Evolutionary conservation across 345 rosid genomes (phyloP).

Genomic region (Eucalyptus curtisii): DNA sequence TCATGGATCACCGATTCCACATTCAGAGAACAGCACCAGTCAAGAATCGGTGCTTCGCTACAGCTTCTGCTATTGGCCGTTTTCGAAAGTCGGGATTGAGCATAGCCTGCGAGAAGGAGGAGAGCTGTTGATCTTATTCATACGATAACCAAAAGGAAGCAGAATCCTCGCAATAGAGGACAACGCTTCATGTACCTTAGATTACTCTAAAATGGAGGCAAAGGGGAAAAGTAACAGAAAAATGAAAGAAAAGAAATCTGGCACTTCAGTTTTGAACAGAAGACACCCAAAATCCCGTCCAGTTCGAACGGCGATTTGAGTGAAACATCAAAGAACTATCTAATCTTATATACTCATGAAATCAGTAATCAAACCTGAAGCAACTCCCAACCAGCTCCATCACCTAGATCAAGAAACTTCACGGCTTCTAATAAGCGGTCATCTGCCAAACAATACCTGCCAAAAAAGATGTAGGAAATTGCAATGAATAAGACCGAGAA

Average conservation of each 20-base stretch:
- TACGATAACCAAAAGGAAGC: neutral
- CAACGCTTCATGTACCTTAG: neutral
- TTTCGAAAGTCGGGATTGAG: slow-evolving; percentile 62
- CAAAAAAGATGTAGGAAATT: neutral
- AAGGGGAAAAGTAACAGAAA: neutral
- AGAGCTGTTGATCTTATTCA: neutral
- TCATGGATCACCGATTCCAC: neutral
- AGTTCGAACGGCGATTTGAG: neutral
- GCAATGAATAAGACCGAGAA: neutral
- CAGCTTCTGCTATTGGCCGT: slow-evolving; percentile 76
- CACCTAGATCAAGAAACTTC: slow-evolving; percentile 70
- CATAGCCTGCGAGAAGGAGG: slow-evolving; percentile 51
- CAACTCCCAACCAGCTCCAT: slow-evolving; percentile 85
- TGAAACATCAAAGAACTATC: neutral
- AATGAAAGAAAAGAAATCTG: neutral
- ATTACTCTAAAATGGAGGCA: neutral
- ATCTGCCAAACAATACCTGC: slow-evolving; percentile 91
- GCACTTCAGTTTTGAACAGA: neutral
- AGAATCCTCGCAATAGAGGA: neutral
- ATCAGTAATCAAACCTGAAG: slow-evolving; percentile 50
- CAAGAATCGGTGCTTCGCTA: slow-evolving; percentile 61
- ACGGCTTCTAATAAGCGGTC: slow-evolving; percentile 78
- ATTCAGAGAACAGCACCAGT: slow-evolving; percentile 23
- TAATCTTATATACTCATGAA: neutral
- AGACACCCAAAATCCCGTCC: neutral